These are phyloP conservation scores for Calocera viscosa DNA, from an alignment of 768 basidiomycete species.

Conservation along the genomic window DNA sequence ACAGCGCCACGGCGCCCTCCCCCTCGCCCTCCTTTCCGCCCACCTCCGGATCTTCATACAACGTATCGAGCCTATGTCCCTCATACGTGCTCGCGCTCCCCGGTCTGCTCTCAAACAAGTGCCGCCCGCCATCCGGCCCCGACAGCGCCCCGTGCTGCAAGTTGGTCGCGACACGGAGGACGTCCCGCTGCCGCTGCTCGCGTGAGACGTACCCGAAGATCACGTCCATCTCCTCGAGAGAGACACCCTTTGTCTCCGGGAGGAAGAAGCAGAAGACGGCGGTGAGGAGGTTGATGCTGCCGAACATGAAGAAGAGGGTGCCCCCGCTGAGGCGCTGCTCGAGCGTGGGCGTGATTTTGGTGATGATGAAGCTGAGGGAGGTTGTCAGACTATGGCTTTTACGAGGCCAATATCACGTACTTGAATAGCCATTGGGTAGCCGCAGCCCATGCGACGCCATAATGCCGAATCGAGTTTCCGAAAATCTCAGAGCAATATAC, in stretches of 20 bases:
- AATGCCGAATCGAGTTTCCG: slow-evolving; percentile 70
- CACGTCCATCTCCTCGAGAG: slow-evolving; percentile 44
- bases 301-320: slow-evolving; percentile 70
- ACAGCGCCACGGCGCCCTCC: background rate
- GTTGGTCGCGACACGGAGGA: slow-evolving; percentile 21
- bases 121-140: background rate
- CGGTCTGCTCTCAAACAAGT: background rate
- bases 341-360: slow-evolving; percentile 57
- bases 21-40: background rate
- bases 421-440: slow-evolving; percentile 68
- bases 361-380: slow-evolving; percentile 47
- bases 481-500: slow-evolving; percentile 69
- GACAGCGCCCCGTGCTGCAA: slow-evolving; percentile 3
- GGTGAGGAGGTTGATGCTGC: slow-evolving; percentile 61
- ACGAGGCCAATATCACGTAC: background rate
- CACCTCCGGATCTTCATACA: slow-evolving; percentile 2
- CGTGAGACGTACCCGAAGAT: slow-evolving; percentile 46
- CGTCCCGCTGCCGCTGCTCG: slow-evolving; percentile 42
- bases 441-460: slow-evolving; percentile 61
- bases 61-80: background rate
- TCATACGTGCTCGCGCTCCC: background rate
- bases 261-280: slow-evolving; percentile 51
- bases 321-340: slow-evolving; percentile 44
- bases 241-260: slow-evolving; percentile 34
- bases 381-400: background rate